Conservation (phyloP, 2,329 filamentous ascomycete species). For the Aspergillus sp. region DNA sequence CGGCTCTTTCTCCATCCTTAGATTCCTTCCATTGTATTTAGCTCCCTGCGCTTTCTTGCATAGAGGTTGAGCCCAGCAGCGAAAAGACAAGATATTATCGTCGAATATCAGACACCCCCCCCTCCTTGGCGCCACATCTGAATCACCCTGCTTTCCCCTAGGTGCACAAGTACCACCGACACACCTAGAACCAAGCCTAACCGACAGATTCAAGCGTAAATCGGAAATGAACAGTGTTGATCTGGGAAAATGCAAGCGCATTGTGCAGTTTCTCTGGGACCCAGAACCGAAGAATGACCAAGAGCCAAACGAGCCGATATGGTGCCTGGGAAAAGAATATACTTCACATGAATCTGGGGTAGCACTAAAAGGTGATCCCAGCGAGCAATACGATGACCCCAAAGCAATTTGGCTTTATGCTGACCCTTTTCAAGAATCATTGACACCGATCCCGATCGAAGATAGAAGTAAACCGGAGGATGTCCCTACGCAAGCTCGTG, state of each 20-base stretch:
- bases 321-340: conserved; percentile 67
- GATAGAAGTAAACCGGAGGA: conserved; percentile 1
- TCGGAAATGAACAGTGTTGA: conserved; percentile 58
- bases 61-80: no score
- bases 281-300: conserved; percentile 77
- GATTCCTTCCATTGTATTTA: no score
- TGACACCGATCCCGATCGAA: not conserved
- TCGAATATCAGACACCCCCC: no score
- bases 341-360: conserved; percentile 11
- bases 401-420: not conserved
- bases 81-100: no score
- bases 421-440: not conserved
- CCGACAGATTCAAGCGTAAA: not conserved
- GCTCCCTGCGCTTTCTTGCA: no score
- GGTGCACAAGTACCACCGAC: no score
- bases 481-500: conserved; percentile 1
- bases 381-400: not conserved
- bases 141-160: no score
- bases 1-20: no score
- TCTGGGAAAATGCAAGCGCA: conserved; percentile 67
- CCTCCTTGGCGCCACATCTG: no score
- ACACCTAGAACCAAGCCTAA: not conserved
- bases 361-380: not conserved
- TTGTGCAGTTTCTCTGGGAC: conserved; percentile 89
- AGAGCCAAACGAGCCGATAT: conserved; percentile 60